phyloP scores from a whole-genome alignment of 345 rosid genomes.

The Tarenaya hassleriana region DNA sequence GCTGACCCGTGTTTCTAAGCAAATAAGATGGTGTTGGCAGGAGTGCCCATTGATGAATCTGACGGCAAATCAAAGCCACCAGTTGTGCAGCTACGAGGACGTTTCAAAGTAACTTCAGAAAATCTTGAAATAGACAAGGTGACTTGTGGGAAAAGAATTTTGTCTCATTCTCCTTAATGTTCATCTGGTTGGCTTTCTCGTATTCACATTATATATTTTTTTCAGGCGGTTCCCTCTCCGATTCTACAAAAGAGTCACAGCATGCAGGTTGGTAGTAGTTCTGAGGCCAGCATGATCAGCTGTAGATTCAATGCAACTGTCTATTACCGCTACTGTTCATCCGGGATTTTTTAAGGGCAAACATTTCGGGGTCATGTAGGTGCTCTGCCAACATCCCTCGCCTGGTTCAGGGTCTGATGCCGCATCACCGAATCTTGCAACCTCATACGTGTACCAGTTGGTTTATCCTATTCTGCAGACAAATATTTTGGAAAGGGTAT shows the following conservation, averaged over 20 bases:
- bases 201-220: constrained; percentile 30
- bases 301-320: constrained; percentile 21
- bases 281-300: constrained; percentile 41
- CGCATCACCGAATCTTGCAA: constrained; percentile 34
- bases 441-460: constrained; percentile 42
- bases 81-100: constrained; percentile 89
- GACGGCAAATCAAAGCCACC: constrained; percentile 81
- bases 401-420: constrained; percentile 30
- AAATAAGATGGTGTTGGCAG: constrained; percentile 28
- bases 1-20: constrained; percentile 11
- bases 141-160: constrained; percentile 13
- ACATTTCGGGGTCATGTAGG: constrained; percentile 42
- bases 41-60: constrained; percentile 51
- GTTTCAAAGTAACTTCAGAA: constrained; percentile 98
- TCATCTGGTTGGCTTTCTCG: constrained; percentile 15
- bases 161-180: constrained; percentile 14
- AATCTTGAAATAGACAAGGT: constrained; percentile 88
- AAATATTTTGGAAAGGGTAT: constrained; percentile 78
- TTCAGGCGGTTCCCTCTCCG: constrained; percentile 59
- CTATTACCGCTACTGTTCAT: constrained; percentile 15
- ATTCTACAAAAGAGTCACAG: constrained; percentile 87
- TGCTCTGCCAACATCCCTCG: constrained; percentile 45
- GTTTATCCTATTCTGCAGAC: constrained; percentile 59
- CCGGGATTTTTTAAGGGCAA: constrained; percentile 16
- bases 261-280: constrained; percentile 80